Conservation (phyloP, 352 stramenopile genomes). For the Globisporangium abappressorium region DNA sequence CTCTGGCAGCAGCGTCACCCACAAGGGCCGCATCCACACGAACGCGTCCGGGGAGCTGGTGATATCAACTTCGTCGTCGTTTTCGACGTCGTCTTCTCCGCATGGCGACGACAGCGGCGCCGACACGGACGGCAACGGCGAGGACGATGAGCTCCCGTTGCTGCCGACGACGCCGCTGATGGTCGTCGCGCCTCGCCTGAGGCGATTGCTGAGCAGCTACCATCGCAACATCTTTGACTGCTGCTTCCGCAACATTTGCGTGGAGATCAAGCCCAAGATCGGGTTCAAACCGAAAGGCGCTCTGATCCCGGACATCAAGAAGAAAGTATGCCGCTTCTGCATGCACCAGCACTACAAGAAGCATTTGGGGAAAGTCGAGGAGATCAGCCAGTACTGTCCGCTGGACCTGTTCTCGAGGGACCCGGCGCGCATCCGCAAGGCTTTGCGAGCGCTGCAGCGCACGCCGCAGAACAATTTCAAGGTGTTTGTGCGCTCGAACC, state of each 20-base stretch:
- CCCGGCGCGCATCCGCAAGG: constrained; percentile 44
- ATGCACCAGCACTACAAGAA: constrained; percentile 90
- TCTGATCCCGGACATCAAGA: constrained; percentile 61
- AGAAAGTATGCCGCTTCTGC: constrained; percentile 74
- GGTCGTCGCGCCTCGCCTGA: constrained; percentile 15
- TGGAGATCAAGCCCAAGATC: constrained; percentile 89
- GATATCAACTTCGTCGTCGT: not conserved
- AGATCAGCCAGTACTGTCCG: constrained; percentile 82
- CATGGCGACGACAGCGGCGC: constrained; percentile 12
- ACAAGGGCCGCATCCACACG: not conserved
- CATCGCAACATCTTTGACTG: constrained; percentile 78
- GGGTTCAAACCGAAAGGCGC: constrained; percentile 63
- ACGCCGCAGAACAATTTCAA: constrained; percentile 91
- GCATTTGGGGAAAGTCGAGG: constrained; percentile 63
- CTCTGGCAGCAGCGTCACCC: not conserved
- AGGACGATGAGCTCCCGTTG: constrained; percentile 25
- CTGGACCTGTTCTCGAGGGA: constrained; percentile 81
- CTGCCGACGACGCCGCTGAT: constrained; percentile 4
- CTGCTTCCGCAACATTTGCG: constrained; percentile 82
- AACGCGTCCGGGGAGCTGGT: not conserved
- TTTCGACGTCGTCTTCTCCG: not conserved
- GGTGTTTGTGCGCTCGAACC: constrained; percentile 78
- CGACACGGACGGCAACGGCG: constrained; percentile 4
- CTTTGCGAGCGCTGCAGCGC: constrained; percentile 60
- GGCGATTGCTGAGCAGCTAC: constrained; percentile 32